Evolutionary conservation across 2,329 filamentous ascomycete genomes (phyloP).

Genomic region (Cytospora chrysosperma): DNA sequence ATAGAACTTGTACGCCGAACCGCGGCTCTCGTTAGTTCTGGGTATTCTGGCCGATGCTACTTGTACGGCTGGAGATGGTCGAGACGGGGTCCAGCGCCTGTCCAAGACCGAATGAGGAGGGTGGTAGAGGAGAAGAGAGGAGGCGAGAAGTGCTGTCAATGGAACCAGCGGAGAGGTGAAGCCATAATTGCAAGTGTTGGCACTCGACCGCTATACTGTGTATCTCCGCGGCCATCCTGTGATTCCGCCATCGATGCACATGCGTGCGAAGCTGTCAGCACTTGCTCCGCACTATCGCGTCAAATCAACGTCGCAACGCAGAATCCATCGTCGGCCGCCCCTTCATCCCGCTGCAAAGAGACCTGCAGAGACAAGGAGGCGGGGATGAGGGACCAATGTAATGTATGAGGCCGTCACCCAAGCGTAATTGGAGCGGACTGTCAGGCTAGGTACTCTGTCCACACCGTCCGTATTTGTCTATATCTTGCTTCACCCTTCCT

Average conservation of each 20-base stretch:
- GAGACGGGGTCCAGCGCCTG: not conserved
- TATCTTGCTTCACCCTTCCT: constrained; percentile 1
- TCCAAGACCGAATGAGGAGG: not conserved
- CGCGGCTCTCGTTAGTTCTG: not conserved
- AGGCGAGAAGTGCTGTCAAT: not conserved
- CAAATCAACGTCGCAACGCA: not conserved
- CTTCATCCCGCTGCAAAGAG: not conserved
- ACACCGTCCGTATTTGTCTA: too few relatives aligned
- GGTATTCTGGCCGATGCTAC: not conserved
- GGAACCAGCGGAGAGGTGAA: not conserved
- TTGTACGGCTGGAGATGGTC: not conserved
- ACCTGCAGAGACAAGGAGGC: not conserved
- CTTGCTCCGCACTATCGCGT: not conserved
- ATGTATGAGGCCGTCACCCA: not conserved
- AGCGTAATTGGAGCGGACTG: not conserved
- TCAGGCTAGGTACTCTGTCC: not conserved
- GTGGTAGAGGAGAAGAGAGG: not conserved
- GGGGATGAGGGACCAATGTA: not conserved
- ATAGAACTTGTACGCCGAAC: not conserved
- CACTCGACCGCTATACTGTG: not conserved
- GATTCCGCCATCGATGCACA: not conserved
- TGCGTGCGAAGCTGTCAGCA: not conserved
- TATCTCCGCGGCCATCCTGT: not conserved
- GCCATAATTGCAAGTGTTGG: not conserved
- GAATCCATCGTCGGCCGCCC: not conserved